Conservation (phyloP, 331 rosid species). For the Malus hybrid region DNA sequence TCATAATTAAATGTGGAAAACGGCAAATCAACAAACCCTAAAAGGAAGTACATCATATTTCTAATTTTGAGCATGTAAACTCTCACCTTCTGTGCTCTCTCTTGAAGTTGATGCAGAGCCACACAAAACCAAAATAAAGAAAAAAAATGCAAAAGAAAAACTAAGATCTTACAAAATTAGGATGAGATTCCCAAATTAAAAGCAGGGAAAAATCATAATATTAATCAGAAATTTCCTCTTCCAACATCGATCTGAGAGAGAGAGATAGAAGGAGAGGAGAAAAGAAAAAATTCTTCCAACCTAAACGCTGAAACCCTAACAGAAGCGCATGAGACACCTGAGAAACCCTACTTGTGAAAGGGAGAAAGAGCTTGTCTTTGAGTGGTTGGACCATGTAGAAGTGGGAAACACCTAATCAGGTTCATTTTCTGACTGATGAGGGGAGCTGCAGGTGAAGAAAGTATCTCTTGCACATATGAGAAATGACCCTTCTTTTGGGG, state of each 20-base stretch:
- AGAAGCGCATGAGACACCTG: background rate
- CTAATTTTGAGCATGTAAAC: background rate
- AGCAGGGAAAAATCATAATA: background rate
- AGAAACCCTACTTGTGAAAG: background rate
- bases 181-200: background rate
- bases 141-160: background rate
- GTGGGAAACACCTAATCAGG: slow-evolving; percentile 15
- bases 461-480: background rate
- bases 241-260: background rate
- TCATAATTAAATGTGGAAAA: background rate
- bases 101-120: background rate
- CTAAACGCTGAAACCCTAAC: slow-evolving; percentile 3
- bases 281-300: background rate
- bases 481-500: slow-evolving; percentile 13
- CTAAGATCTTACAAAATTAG: background rate
- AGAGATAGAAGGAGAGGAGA: background rate
- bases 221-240: background rate
- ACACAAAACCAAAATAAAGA: background rate
- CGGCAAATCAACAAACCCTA: background rate
- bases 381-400: slow-evolving; percentile 17
- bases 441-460: background rate
- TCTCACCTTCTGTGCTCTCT: background rate
- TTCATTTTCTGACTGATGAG: background rate
- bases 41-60: background rate
- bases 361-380: slow-evolving; percentile 1